Evolutionary conservation across 2,329 filamentous ascomycete genomes (phyloP), one percentile per base, ranked within the genome.

Genomic region (Cercospora sp.): DNA sequence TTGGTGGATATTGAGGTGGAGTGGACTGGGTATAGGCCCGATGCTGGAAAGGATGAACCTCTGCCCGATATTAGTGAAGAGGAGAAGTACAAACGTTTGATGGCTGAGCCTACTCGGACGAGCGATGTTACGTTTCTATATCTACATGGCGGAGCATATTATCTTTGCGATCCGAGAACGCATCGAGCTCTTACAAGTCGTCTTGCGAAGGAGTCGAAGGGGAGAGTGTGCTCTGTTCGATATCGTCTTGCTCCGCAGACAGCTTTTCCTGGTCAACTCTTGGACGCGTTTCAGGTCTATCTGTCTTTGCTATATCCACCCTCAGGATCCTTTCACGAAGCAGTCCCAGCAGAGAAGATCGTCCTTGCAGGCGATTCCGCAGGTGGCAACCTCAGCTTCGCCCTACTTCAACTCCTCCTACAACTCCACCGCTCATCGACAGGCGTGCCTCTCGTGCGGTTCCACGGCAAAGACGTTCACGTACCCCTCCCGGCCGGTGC

Each of bases 101-200:
- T 91, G 86, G 84, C 84, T 66, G 91, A 93, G 75, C 86, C 86
- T 0, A 70, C 69, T 10, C 67, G 75, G 67, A 86, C 78, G n/a
- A 84, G 82, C 60, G 84, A 86, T 3, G 84, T 85, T 0, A 93
- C 90, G 0, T 78, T 93, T 0, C 81, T 94, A 20, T 93, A 92
- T 78, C 86, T 94, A 73, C 91, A 94, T 77, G 91, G 91, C 69
- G 92, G 91, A 63, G 91, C 89, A 3, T 91, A 90, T 80, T 93
- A 83, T 71, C 84, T 93, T 30, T 84, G 90, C 74, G 91, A 94
- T 73, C 91, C 91, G 16, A 79, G 84, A 1, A 89, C 87, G 0
- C 89, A 93, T 74, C 86, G 92, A 2, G 77, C 81, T 0, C 79
- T 85, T 0, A 84, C 83, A 18, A 86, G 86, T 67, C 86, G 84